Percentiles rank a stretch among this genome's conserved stretches.
phyloP scores from a whole-genome alignment of 768 basidiomycete species.

The Macrolepiota dolichaula region DNA sequence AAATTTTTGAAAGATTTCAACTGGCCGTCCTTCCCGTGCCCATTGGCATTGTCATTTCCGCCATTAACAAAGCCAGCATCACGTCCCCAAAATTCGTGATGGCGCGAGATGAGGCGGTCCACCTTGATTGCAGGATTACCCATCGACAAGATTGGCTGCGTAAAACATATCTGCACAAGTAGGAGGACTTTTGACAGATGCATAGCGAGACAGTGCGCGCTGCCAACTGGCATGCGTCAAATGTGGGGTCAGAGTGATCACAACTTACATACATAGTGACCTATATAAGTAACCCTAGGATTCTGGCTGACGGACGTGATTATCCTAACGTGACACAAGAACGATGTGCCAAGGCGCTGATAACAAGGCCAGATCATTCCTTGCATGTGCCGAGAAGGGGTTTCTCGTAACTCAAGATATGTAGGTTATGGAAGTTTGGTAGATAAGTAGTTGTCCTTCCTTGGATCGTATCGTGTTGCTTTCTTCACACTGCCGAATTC shows the following conservation, averaged over 20 bases:
- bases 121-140: conserved; percentile 8
- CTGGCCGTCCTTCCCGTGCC: conserved; percentile 17
- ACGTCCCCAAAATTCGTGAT: conserved; percentile 18
- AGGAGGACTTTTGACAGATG: background rate
- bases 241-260: too few relatives aligned
- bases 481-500: background rate
- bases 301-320: background rate
- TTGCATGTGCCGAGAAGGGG: background rate
- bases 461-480: too few relatives aligned
- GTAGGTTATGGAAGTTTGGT: background rate
- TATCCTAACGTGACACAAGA: background rate
- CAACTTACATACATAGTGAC: background rate
- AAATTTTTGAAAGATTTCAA: conserved; percentile 18
- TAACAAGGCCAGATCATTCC: background rate
- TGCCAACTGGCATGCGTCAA: too few relatives aligned
- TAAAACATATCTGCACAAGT: background rate
- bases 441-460: too few relatives aligned
- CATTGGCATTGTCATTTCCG: conserved; percentile 12
- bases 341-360: background rate
- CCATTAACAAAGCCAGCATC: conserved; percentile 20
- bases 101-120: conserved; percentile 22
- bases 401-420: background rate
- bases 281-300: background rate
- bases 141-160: background rate
- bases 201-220: background rate